Evolutionary conservation across 768 basidiomycete species (phyloP).

Genomic region (Tephrocybe sp.): DNA sequence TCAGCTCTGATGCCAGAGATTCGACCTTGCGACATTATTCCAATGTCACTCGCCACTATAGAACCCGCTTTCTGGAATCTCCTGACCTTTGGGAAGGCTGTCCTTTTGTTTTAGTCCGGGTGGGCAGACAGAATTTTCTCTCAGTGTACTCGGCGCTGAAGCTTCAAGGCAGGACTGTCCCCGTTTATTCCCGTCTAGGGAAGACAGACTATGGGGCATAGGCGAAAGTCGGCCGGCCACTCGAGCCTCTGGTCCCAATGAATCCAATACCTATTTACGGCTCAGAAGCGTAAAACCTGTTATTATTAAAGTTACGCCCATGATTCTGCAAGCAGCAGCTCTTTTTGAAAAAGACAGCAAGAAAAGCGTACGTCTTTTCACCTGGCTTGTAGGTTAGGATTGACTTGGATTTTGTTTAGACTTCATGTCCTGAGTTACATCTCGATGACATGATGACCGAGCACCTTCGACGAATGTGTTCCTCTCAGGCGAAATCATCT

Average conservation of each 20-base stretch:
- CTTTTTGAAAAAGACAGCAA: conserved; percentile 47
- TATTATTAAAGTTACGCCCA: conserved; percentile 51
- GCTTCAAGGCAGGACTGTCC: conserved; percentile 21
- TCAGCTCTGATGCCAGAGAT: conserved; percentile 14
- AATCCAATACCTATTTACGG: conserved; percentile 36
- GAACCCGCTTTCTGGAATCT: conserved; percentile 25
- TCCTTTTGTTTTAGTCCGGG: conserved; percentile 44
- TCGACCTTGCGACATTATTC: conserved; percentile 45
- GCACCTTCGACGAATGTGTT: conserved; percentile 32
- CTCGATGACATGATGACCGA: conserved; percentile 42
- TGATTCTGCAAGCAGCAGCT: conserved; percentile 42
- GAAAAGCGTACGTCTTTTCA: conserved; percentile 35
- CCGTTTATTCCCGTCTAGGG: conserved; percentile 10
- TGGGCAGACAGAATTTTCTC: conserved; percentile 20
- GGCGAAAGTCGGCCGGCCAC: not conserved
- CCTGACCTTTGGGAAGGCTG: conserved; percentile 44
- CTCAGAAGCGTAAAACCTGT: conserved; percentile 35
- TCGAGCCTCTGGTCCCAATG: conserved; percentile 16
- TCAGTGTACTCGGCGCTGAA: not conserved
- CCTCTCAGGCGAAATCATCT: conserved; percentile 17
- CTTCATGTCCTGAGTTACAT: conserved; percentile 31
- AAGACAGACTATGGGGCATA: not conserved
- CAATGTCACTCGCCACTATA: conserved; percentile 46
- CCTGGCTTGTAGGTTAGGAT: not conserved
- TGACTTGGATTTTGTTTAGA: conserved; percentile 19